phyloP scores from a whole-genome alignment of 2,329 filamentous ascomycete species.

The Epichloe gansuensis region DNA sequence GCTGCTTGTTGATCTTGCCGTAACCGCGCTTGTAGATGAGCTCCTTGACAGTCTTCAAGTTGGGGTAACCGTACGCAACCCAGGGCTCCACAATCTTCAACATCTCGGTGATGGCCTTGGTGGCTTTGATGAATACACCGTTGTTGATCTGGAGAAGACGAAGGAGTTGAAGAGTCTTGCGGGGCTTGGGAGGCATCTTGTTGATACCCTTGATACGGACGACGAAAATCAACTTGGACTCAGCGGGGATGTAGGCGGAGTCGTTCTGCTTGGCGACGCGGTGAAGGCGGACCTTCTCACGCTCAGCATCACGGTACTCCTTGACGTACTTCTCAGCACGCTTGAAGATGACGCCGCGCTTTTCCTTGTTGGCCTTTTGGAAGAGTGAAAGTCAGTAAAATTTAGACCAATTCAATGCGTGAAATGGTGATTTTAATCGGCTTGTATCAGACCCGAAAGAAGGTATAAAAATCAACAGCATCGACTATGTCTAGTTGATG shows the following conservation, averaged over 20 bases:
- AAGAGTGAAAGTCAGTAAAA: conserved; percentile 12
- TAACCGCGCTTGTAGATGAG: conserved; percentile 99
- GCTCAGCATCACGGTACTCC: conserved; percentile 97
- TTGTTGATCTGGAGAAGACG: conserved; percentile 99
- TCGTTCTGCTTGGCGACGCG: conserved; percentile 86
- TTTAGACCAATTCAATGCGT: conserved; percentile 22
- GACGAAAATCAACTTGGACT: conserved; percentile 95
- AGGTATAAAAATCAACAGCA: conserved; percentile 95
- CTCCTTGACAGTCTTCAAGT: conserved; percentile 98
- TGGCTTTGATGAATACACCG: conserved; percentile 93
- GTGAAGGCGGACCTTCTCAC: conserved; percentile 90
- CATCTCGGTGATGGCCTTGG: conserved; percentile 97
- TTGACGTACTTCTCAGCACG: conserved; percentile 99
- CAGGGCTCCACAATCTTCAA: conserved; percentile 97
- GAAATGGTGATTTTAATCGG: conserved; percentile 14
- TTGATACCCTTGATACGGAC: conserved; percentile 99
- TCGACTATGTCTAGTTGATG: conserved; percentile 89
- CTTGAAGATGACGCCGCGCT: conserved; percentile 98
- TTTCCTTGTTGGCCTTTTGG: conserved; percentile 92
- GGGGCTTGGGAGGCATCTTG: conserved; percentile 99
- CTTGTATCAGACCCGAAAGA: conserved; percentile 93
- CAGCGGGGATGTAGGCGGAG: conserved; percentile 85
- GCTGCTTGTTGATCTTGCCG: conserved; percentile 98
- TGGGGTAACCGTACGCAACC: conserved; percentile 98
- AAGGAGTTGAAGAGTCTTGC: conserved; percentile 99